Conservation (phyloP, 2,329 filamentous ascomycete species). For the Scytalidium lignicola region DNA sequence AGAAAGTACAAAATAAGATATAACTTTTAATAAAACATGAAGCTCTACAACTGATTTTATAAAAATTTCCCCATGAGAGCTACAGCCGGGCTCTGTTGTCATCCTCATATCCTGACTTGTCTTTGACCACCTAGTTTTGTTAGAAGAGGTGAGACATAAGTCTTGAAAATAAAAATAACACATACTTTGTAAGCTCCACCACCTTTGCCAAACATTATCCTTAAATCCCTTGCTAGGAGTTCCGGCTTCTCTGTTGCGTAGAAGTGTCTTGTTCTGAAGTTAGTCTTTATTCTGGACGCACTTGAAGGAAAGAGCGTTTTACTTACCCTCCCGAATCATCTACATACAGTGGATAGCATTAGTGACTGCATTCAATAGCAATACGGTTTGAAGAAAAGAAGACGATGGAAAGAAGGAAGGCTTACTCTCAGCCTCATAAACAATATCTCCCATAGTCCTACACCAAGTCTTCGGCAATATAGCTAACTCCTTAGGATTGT, state of each 20-base stretch:
- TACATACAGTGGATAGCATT: not conserved
- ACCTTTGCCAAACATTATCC: conserved; percentile 51
- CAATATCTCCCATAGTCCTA: conserved; percentile 54
- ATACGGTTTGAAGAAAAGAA: not conserved
- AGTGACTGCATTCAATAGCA: not conserved
- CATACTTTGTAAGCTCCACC: conserved; percentile 37
- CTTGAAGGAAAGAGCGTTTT: not conserved
- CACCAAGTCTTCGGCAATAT: conserved; percentile 51
- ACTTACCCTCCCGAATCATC: conserved; percentile 5
- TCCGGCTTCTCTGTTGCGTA: conserved; percentile 54
- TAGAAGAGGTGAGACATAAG: not conserved
- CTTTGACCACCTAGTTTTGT: conserved; percentile 13
- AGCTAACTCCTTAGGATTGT: conserved; percentile 55
- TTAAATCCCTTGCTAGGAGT: conserved; percentile 46
- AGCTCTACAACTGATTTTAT: too few relatives aligned
- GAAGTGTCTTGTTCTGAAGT: conserved; percentile 52
- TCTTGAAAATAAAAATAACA: conserved; percentile 9
- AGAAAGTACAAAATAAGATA: not conserved
- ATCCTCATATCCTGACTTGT: conserved; percentile 22
- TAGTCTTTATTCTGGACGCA: conserved; percentile 28
- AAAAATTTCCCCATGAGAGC: too few relatives aligned
- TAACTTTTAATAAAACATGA: too few relatives aligned
- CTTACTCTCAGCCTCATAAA: conserved; percentile 40
- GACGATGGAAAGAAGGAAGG: too few relatives aligned
- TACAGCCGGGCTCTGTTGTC: conserved; percentile 12